Conservation (phyloP, 2,329 filamentous ascomycete species). For the Hirsutella minnesotensis region DNA sequence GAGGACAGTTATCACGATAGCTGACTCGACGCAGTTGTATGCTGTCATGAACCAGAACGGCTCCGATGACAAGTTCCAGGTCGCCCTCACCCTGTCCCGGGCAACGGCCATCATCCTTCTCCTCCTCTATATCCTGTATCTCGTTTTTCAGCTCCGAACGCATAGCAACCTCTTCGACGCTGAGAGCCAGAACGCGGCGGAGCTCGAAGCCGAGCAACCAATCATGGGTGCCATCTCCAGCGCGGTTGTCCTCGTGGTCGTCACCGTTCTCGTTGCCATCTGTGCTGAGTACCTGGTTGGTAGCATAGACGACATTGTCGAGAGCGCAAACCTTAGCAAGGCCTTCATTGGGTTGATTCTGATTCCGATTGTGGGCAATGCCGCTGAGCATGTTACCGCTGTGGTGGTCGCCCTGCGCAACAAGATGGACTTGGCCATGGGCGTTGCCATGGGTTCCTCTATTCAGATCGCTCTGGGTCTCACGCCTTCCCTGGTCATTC, state of each 20-base stretch:
- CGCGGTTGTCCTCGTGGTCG: conserved; percentile 51
- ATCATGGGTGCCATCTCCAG: conserved; percentile 53
- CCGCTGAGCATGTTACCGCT: conserved; percentile 71
- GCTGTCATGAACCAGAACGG: conserved; percentile 42
- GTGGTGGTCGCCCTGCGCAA: conserved; percentile 68
- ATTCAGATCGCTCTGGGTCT: conserved; percentile 76
- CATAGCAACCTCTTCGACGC: conserved; percentile 61
- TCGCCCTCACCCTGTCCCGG: conserved; percentile 60
- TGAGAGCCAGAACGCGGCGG: conserved; percentile 27
- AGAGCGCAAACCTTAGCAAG: conserved; percentile 60
- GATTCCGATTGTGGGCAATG: conserved; percentile 70
- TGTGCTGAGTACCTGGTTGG: conserved; percentile 70
- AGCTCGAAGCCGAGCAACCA: conserved; percentile 30
- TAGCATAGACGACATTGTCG: conserved; percentile 62
- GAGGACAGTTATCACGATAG: neutral
- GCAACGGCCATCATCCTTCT: conserved; percentile 68
- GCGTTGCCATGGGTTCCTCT: conserved; percentile 70
- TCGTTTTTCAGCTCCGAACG: conserved; percentile 66
- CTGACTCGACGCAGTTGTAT: conserved; percentile 41
- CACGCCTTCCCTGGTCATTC: conserved; percentile 66
- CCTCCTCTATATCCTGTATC: conserved; percentile 62
- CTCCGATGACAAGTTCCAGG: conserved; percentile 32
- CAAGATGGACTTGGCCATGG: conserved; percentile 65
- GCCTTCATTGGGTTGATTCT: conserved; percentile 72
- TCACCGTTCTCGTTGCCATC: conserved; percentile 58